Evolutionary conservation across 306 rosid genomes (phyloP).

Genomic region (Rubus parviflorus): DNA sequence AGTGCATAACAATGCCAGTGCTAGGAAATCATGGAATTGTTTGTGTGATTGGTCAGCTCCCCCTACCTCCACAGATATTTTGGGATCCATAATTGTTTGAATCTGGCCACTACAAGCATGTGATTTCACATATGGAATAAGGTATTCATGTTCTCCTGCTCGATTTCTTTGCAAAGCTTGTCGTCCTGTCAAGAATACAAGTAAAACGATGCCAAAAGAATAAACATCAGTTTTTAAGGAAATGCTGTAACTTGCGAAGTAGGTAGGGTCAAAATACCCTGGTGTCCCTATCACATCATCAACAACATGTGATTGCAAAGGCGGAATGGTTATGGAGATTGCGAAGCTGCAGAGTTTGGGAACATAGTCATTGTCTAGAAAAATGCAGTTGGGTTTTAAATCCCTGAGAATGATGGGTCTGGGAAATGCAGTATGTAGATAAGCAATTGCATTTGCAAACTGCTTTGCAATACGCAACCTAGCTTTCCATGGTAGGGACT

Average conservation of each 20-base stretch:
- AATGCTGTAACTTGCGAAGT: fast-evolving
- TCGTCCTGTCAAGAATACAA: not conserved
- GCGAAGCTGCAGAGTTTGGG: not conserved
- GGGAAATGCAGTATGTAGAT: slow-evolving; percentile 7
- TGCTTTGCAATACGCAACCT: not conserved
- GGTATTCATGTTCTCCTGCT: not conserved
- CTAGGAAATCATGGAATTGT: not conserved
- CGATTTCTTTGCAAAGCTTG: not conserved
- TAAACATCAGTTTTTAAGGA: not conserved
- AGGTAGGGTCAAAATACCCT: not conserved
- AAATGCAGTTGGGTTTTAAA: not conserved
- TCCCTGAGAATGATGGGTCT: not conserved
- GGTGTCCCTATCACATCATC: too few relatives aligned
- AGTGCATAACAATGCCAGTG: not conserved
- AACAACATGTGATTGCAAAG: not conserved
- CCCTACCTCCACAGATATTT: not conserved
- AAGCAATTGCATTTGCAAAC: not conserved
- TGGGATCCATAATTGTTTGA: not conserved
- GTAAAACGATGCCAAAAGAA: not conserved
- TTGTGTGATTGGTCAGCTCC: not conserved
- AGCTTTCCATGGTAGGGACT: not conserved
- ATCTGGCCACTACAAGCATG: not conserved
- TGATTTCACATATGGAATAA: not conserved
- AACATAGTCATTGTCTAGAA: not conserved
- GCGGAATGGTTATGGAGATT: not conserved